These are phyloP conservation scores for Mollisia scopiformis DNA, from an alignment of 2,329 filamentous ascomycete species.

Conservation along the genomic window DNA sequence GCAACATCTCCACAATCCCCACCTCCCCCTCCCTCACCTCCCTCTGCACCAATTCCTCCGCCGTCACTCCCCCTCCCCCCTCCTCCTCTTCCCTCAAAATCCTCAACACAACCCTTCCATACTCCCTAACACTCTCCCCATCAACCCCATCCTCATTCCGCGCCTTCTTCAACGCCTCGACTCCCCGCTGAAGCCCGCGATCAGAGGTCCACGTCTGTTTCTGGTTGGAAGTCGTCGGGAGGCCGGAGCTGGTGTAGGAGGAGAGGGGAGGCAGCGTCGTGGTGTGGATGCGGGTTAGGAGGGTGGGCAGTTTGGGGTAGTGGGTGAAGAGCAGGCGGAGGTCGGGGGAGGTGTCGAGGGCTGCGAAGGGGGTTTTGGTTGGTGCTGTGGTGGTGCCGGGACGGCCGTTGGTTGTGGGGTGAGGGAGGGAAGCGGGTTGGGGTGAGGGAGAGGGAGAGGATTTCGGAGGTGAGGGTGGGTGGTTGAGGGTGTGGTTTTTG, in stretches of 20 bases:
- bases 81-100: slow-evolving; percentile 43
- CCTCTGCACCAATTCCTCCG: slow-evolving; percentile 44
- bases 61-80: slow-evolving; percentile 32
- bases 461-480: no score
- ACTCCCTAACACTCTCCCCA: slow-evolving; percentile 63
- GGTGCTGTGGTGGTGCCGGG: slow-evolving; percentile 30
- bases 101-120: slow-evolving; percentile 57
- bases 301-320: slow-evolving; percentile 53
- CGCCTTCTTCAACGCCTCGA: slow-evolving; percentile 54
- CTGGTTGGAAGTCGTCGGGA: slow-evolving; percentile 8
- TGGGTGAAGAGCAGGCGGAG: slow-evolving; percentile 53
- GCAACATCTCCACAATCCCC: slow-evolving; percentile 51
- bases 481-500: slow-evolving; percentile 49
- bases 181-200: slow-evolving; percentile 58
- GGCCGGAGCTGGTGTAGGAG: not conserved
- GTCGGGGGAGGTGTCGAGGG: slow-evolving; percentile 53
- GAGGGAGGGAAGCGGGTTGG: no score
- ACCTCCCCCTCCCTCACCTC: slow-evolving; percentile 50
- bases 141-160: slow-evolving; percentile 54
- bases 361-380: slow-evolving; percentile 50
- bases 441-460: no score
- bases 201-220: slow-evolving; percentile 56
- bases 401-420: no score
- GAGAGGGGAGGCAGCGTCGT: slow-evolving; percentile 50
- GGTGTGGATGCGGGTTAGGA: slow-evolving; percentile 52